Percentiles rank a stretch among this genome's conserved stretches.
Conservation (phyloP, 352 stramenopile species). For the Elongisporangium undulatum region DNA sequence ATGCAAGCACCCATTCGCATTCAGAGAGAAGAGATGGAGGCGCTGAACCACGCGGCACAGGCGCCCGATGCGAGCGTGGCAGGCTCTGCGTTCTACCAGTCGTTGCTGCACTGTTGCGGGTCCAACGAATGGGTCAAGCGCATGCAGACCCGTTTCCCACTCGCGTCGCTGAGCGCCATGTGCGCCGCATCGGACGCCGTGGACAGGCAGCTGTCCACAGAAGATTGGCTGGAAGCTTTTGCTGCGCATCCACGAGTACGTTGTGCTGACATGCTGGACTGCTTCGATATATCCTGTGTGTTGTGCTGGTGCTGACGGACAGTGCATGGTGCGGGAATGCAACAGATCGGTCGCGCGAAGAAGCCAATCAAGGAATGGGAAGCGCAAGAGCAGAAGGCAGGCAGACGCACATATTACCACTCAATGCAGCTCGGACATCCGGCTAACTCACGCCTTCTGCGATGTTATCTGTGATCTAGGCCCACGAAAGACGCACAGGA, state of each 20-base stretch:
- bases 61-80: conserved; percentile 11
- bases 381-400: conserved; percentile 68
- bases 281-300: background rate
- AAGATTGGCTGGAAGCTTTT: conserved; percentile 74
- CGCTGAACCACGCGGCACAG: conserved; percentile 36
- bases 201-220: conserved; percentile 28
- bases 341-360: conserved; percentile 64
- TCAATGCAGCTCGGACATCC: background rate
- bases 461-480: conserved; percentile 11
- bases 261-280: background rate
- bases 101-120: conserved; percentile 61
- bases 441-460: background rate
- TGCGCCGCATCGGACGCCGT: conserved; percentile 33
- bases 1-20: conserved; percentile 3
- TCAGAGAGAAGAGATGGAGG: conserved; percentile 20
- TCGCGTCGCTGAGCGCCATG: conserved; percentile 33
- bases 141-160: conserved; percentile 35
- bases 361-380: conserved; percentile 67
- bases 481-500: conserved; percentile 49
- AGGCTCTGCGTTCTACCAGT: conserved; percentile 23
- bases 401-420: background rate
- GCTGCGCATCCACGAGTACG: conserved; percentile 52
- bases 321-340: background rate
- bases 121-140: conserved; percentile 41
- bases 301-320: background rate